Evolutionary conservation across 2,329 filamentous ascomycete species (phyloP).

Genomic region (Gliomastix tumulicola): DNA sequence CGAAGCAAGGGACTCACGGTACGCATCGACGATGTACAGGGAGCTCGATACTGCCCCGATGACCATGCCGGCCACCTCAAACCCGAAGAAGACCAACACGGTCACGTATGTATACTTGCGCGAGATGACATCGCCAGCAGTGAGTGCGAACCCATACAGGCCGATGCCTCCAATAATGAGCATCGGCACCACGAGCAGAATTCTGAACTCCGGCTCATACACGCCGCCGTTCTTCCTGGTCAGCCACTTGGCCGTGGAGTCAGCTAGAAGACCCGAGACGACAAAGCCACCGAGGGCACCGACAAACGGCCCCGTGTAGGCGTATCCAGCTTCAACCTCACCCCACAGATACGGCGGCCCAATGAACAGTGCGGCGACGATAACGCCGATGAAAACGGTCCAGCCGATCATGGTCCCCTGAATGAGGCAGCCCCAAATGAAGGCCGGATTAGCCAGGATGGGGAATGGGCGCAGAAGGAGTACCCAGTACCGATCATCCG

Average conservation of each 20-base stretch:
- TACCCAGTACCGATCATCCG: slow-evolving; percentile 64
- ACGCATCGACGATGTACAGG: slow-evolving; percentile 87
- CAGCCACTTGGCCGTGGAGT: slow-evolving; percentile 63
- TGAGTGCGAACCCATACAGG: slow-evolving; percentile 78
- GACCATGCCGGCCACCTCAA: slow-evolving; percentile 86
- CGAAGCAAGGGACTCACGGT: slow-evolving; percentile 50
- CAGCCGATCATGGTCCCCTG: slow-evolving; percentile 91
- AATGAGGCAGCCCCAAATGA: slow-evolving; percentile 72
- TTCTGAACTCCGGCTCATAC: slow-evolving; percentile 88
- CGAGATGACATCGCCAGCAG: slow-evolving; percentile 49
- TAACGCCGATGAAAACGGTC: slow-evolving; percentile 87
- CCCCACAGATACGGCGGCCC: slow-evolving; percentile 75
- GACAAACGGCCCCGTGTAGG: slow-evolving; percentile 79
- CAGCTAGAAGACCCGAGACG: slow-evolving; percentile 67
- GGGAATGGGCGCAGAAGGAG: slow-evolving; percentile 69
- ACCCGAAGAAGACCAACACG: slow-evolving; percentile 74
- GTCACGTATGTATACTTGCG: slow-evolving; percentile 62
- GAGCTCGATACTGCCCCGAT: slow-evolving; percentile 81
- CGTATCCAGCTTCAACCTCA: slow-evolving; percentile 76
- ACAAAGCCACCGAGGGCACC: slow-evolving; percentile 74
- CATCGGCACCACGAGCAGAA: slow-evolving; percentile 77
- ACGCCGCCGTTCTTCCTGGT: slow-evolving; percentile 70
- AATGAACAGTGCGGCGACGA: slow-evolving; percentile 76
- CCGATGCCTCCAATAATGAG: slow-evolving; percentile 71
- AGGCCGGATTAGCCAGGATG: slow-evolving; percentile 76